A percentile compares a stretch with the other conserved stretches of the same genome.
Conservation (phyloP, 441 rosid genomes). For the Erodium moschatum region DNA sequence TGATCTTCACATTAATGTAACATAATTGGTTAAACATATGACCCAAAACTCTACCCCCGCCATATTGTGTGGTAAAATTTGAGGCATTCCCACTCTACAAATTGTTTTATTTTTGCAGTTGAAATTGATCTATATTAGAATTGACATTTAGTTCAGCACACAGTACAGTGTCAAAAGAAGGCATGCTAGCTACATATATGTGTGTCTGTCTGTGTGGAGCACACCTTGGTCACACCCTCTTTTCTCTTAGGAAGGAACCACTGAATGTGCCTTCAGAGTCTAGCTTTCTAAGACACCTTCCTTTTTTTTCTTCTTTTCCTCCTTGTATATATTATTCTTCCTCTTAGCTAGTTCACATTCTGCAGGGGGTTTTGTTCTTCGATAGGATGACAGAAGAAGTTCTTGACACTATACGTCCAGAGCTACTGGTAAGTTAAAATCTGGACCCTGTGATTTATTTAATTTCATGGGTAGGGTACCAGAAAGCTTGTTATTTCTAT, state of each 20-base stretch:
- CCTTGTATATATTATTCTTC: slow-evolving; percentile 12
- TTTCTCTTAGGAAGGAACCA: not conserved
- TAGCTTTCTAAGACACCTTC: not conserved
- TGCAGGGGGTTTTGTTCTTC: slow-evolving; percentile 78
- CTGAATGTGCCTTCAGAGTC: not conserved
- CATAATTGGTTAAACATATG: not conserved
- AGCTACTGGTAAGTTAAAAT: slow-evolving; percentile 54
- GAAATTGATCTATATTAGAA: not conserved
- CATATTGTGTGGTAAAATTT: not conserved
- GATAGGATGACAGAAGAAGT: slow-evolving; percentile 81
- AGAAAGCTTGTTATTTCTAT: not conserved
- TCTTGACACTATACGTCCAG: slow-evolving; percentile 48
- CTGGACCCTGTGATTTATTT: not conserved
- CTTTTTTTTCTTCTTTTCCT: not conserved
- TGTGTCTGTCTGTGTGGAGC: not conserved
- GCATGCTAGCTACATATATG: not conserved
- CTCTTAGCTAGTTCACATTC: slow-evolving; percentile 21
- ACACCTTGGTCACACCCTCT: not conserved
- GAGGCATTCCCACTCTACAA: not conserved
- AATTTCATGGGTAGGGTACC: not conserved
- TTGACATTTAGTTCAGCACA: not conserved
- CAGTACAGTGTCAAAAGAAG: not conserved
- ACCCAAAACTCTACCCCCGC: not conserved
- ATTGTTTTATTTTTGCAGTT: not conserved
- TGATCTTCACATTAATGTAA: not conserved